phyloP scores from a whole-genome alignment of 2,329 filamentous ascomycete genomes.

The Leptographium wingfieldii region DNA sequence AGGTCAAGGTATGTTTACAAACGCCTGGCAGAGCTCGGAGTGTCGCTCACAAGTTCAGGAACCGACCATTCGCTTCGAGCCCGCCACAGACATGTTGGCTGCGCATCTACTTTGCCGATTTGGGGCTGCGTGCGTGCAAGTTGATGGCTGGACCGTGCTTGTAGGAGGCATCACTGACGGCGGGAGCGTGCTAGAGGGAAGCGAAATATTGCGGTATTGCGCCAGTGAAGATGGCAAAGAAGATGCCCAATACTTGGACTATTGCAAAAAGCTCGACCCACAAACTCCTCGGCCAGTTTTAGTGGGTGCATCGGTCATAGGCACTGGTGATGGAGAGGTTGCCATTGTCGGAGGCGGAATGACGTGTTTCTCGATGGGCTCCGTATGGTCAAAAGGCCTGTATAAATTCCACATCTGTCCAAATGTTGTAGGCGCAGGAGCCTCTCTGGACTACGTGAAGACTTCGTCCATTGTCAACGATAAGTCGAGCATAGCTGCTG shows the following conservation, averaged over 20 bases:
- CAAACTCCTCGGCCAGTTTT: constrained; percentile 46
- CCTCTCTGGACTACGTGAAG: background rate
- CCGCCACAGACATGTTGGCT: background rate
- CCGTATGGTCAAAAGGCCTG: constrained; percentile 61
- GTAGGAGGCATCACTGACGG: constrained; percentile 31
- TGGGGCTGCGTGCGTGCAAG: constrained; percentile 4
- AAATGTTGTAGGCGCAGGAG: background rate
- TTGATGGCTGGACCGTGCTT: constrained; percentile 14
- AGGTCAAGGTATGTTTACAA: constrained; percentile 20
- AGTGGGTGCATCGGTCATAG: constrained; percentile 50
- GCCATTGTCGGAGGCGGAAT: constrained; percentile 67
- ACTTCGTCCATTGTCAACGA: constrained; percentile 6
- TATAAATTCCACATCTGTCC: constrained; percentile 25
- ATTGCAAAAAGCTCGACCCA: background rate
- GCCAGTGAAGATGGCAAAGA: constrained; percentile 17
- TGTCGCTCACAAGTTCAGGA: constrained; percentile 14
- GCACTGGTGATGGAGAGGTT: constrained; percentile 34
- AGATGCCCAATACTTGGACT: constrained; percentile 14
- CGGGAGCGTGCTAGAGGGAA: constrained; percentile 28
- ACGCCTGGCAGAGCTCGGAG: too few species aligned
- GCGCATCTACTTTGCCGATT: constrained; percentile 6
- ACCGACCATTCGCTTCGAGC: constrained; percentile 6
- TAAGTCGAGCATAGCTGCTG: background rate
- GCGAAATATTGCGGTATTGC: constrained; percentile 38
- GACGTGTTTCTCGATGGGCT: constrained; percentile 84